phyloP scores from a whole-genome alignment of 129 eudicot genomes.

The Calendula officinalis region DNA sequence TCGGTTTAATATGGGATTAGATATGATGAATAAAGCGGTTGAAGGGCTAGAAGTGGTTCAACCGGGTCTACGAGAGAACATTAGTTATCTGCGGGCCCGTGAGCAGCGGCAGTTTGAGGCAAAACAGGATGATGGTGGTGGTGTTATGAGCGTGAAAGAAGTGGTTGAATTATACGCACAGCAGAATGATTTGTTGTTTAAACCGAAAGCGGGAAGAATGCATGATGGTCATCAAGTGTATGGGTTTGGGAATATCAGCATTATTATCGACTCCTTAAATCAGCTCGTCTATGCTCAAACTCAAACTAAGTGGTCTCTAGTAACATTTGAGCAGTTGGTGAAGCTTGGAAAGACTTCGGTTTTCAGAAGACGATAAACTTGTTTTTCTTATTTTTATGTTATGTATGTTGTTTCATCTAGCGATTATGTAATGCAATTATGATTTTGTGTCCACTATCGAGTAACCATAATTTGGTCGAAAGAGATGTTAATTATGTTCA shows the following conservation, averaged over 20 bases:
- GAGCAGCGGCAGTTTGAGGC: constrained; percentile 78
- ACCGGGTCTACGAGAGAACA: constrained; percentile 52
- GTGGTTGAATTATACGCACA: constrained; percentile 69
- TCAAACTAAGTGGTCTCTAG: constrained; percentile 66
- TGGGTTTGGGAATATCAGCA: constrained; percentile 75
- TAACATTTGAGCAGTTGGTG: constrained; percentile 69
- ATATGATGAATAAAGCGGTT: constrained; percentile 74
- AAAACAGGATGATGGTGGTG: constrained; percentile 32
- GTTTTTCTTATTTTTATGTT: no score
- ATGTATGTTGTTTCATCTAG: no score
- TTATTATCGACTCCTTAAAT: constrained; percentile 62
- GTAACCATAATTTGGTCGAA: no score
- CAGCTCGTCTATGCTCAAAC: constrained; percentile 66
- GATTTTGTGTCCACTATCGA: no score
- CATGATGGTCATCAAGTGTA: constrained; percentile 63
- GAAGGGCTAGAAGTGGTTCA: constrained; percentile 72
- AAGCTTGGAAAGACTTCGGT: constrained; percentile 51
- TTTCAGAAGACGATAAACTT: constrained; percentile 36
- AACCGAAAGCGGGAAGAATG: constrained; percentile 68
- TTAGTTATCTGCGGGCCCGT: constrained; percentile 25
- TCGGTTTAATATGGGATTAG: constrained; percentile 52
- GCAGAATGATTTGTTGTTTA: constrained; percentile 59
- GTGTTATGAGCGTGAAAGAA: constrained; percentile 73
- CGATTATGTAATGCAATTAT: no score
- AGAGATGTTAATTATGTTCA: background rate